A percentile compares a stretch with the other conserved stretches of the same genome.
Conservation (phyloP, 805 yeast genomes). For the Metschnikowia aberdeeniae region DNA sequence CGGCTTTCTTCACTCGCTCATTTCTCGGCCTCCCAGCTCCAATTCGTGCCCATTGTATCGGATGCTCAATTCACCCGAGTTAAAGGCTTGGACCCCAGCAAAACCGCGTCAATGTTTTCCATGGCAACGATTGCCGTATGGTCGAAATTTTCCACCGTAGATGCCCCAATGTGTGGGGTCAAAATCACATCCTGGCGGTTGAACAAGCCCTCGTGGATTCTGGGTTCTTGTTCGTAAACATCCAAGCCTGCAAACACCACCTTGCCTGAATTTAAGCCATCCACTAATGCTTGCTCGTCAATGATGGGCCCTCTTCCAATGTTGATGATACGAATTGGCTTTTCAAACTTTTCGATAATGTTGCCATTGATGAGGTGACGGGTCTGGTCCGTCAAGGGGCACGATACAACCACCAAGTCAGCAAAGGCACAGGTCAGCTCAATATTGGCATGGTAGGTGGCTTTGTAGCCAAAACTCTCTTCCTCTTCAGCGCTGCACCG, state of each 20-base stretch:
- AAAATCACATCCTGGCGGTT: constrained; percentile 59
- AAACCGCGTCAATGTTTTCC: constrained; percentile 47
- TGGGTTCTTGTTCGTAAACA: constrained; percentile 65
- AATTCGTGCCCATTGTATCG: too few relatives aligned
- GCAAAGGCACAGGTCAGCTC: constrained; percentile 34
- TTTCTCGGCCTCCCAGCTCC: too few relatives aligned
- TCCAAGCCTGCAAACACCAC: constrained; percentile 68
- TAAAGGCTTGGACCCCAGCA: constrained; percentile 30
- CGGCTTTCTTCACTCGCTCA: too few relatives aligned
- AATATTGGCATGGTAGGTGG: constrained; percentile 36
- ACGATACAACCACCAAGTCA: constrained; percentile 61
- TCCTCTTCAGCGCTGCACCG: constrained; percentile 33
- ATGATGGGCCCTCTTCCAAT: constrained; percentile 73
- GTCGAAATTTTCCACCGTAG: constrained; percentile 38
- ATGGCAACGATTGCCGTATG: constrained; percentile 51
- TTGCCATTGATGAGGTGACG: constrained; percentile 47
- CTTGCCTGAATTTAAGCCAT: constrained; percentile 56
- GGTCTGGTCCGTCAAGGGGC: constrained; percentile 63
- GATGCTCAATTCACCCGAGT: constrained; percentile 11
- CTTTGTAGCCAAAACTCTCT: constrained; percentile 40
- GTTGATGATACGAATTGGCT: constrained; percentile 62
- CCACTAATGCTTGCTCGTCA: constrained; percentile 61
- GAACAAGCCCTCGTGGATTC: constrained; percentile 45
- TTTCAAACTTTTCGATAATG: constrained; percentile 44
- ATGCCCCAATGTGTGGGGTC: constrained; percentile 70